Conservation (phyloP, 768 basidiomycete genomes). For the Boletus bicolor region DNA sequence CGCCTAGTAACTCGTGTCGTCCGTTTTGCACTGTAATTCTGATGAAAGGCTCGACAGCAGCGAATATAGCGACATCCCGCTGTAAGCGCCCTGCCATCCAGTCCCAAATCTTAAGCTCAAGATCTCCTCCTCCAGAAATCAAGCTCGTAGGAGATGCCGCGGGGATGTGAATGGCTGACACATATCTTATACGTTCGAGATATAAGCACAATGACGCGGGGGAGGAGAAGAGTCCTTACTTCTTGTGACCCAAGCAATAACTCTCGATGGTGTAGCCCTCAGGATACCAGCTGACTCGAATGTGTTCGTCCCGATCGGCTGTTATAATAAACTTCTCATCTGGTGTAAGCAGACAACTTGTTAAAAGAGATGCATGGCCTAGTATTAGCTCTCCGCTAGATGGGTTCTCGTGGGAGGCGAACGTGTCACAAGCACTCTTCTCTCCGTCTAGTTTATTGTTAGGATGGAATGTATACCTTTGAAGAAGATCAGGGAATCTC, state of each 20-base stretch:
- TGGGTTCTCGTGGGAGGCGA: slow-evolving; percentile 63
- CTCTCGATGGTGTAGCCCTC: slow-evolving; percentile 81
- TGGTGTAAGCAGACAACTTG: slow-evolving; percentile 60
- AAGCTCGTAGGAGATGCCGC: slow-evolving; percentile 43
- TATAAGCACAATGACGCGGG: neutral
- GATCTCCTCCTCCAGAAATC: slow-evolving; percentile 89
- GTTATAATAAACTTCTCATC: slow-evolving; percentile 80
- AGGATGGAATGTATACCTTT: slow-evolving; percentile 60
- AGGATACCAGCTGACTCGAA: slow-evolving; percentile 88
- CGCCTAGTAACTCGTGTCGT: slow-evolving; percentile 28
- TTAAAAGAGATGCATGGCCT: slow-evolving; percentile 88
- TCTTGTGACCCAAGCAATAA: slow-evolving; percentile 81
- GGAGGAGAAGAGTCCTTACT: slow-evolving; percentile 43
- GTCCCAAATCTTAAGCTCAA: slow-evolving; percentile 72
- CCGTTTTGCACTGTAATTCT: slow-evolving; percentile 32
- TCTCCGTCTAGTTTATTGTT: slow-evolving; percentile 12
- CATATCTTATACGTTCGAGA: slow-evolving; percentile 50
- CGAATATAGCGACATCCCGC: slow-evolving; percentile 50
- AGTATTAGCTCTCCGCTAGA: slow-evolving; percentile 69
- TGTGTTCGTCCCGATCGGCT: slow-evolving; percentile 93
- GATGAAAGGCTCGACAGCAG: slow-evolving; percentile 48
- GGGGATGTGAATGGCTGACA: slow-evolving; percentile 79
- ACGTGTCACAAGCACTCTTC: slow-evolving; percentile 33
- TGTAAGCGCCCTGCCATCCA: slow-evolving; percentile 63
- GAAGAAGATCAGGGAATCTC: neutral